Percentiles rank a stretch among this genome's conserved stretches.
Conservation (phyloP, 1,139 yeast genomes). For the Kazachstania sp. region DNA sequence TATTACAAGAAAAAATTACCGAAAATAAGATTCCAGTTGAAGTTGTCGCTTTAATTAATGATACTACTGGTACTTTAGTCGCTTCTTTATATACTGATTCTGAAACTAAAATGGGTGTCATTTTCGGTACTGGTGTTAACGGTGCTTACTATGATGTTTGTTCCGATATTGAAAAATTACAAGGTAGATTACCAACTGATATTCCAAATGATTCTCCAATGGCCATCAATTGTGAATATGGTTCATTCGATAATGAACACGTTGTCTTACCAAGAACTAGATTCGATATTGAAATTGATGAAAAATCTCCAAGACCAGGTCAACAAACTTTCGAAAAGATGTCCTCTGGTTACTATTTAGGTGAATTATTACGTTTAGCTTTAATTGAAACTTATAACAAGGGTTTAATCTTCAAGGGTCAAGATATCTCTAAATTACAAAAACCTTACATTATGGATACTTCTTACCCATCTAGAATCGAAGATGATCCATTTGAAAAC, state of each 20-base stretch:
- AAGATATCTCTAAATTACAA: slow-evolving; percentile 54
- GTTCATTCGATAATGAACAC: slow-evolving; percentile 93
- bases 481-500: slow-evolving; percentile 85
- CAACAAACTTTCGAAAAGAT: slow-evolving; percentile 95
- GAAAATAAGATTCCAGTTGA: slow-evolving; percentile 63
- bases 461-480: slow-evolving; percentile 76
- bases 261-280: slow-evolving; percentile 77
- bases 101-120: slow-evolving; percentile 85
- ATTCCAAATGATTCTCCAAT: slow-evolving; percentile 57
- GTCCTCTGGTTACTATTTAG: slow-evolving; percentile 95
- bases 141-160: slow-evolving; percentile 90
- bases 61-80: slow-evolving; percentile 94
- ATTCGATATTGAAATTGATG: slow-evolving; percentile 73
- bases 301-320: slow-evolving; percentile 89
- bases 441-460: slow-evolving; percentile 74
- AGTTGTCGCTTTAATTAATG: slow-evolving; percentile 89
- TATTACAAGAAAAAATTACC: slow-evolving; percentile 70
- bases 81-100: slow-evolving; percentile 92
- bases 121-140: slow-evolving; percentile 96
- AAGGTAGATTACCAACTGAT: slow-evolving; percentile 59
- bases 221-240: slow-evolving; percentile 98
- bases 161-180: slow-evolving; percentile 70
- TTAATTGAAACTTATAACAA: slow-evolving; percentile 62
- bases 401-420: slow-evolving; percentile 59
- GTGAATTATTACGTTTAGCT: slow-evolving; percentile 80